These are phyloP conservation scores for Rhodomyrtus psidioides DNA, from an alignment of 441 rosid species.

Conservation along the genomic window DNA sequence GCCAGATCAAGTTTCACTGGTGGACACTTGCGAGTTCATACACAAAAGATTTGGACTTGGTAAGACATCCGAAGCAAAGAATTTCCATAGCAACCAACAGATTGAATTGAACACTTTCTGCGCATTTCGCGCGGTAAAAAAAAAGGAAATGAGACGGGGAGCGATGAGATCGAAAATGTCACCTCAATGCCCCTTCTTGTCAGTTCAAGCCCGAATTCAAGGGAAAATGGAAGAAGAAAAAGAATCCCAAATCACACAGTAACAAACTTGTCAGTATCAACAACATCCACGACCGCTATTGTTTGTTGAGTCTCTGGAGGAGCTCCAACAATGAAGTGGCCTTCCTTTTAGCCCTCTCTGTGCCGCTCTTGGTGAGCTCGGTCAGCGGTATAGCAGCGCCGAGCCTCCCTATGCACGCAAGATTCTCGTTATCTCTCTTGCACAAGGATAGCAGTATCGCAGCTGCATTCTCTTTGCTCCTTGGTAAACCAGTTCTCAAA, in stretches of 20 bases:
- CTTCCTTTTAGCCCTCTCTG: slow-evolving; percentile 80
- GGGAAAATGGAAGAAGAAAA: neutral
- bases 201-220: neutral
- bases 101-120: neutral
- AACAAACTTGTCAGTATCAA: neutral
- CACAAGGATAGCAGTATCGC: slow-evolving; percentile 69
- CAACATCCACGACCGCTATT: slow-evolving; percentile 2
- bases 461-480: slow-evolving; percentile 71
- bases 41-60: neutral
- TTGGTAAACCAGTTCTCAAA: slow-evolving; percentile 48
- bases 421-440: slow-evolving; percentile 73
- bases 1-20: neutral
- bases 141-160: neutral
- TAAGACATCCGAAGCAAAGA: neutral
- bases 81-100: neutral
- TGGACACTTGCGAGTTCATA: neutral
- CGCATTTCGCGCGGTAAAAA: neutral
- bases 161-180: neutral
- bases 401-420: slow-evolving; percentile 49
- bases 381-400: slow-evolving; percentile 66
- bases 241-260: neutral
- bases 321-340: slow-evolving; percentile 67
- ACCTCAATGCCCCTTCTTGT: neutral
- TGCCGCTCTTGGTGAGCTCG: slow-evolving; percentile 64
- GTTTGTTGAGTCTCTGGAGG: slow-evolving; percentile 39